Evolutionary conservation across 129 eudicot species (phyloP).

Genomic region (carrot (Daucus carota)): DNA sequence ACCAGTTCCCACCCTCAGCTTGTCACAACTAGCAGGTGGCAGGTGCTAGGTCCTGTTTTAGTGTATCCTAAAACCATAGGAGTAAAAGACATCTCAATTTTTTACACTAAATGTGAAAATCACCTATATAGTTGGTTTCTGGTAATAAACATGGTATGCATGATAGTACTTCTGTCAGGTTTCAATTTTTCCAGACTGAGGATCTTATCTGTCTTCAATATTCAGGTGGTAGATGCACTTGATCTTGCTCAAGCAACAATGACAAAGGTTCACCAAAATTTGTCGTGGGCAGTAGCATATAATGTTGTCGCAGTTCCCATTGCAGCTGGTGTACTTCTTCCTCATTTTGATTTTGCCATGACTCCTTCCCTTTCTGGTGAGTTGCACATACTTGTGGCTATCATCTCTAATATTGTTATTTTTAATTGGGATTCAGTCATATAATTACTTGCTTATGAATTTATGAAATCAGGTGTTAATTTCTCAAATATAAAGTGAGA

Average conservation of each 20-base stretch:
- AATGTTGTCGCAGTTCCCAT: constrained; percentile 77
- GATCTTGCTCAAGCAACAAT: constrained; percentile 92
- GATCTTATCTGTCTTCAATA: background rate
- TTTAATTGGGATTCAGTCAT: background rate
- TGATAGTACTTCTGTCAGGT: background rate
- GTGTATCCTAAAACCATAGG: background rate
- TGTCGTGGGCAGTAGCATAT: constrained; percentile 93
- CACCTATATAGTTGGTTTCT: background rate
- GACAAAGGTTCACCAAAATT: constrained; percentile 85
- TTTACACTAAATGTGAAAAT: background rate
- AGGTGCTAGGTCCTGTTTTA: background rate
- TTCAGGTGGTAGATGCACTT: constrained; percentile 80
- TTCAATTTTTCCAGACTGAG: background rate
- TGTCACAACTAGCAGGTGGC: background rate
- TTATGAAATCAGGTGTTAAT: background rate
- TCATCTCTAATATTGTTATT: background rate
- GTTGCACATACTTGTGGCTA: background rate
- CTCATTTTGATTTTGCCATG: constrained; percentile 91
- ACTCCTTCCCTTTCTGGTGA: constrained; percentile 94
- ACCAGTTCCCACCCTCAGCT: background rate
- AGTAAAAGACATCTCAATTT: background rate
- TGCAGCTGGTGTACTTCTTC: constrained; percentile 86
- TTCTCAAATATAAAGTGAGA: background rate
- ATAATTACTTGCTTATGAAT: background rate
- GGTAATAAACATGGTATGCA: background rate